These are phyloP conservation scores for Aspergillus nomiae DNA, from an alignment of 2,329 filamentous ascomycete species.

Conservation along the genomic window DNA sequence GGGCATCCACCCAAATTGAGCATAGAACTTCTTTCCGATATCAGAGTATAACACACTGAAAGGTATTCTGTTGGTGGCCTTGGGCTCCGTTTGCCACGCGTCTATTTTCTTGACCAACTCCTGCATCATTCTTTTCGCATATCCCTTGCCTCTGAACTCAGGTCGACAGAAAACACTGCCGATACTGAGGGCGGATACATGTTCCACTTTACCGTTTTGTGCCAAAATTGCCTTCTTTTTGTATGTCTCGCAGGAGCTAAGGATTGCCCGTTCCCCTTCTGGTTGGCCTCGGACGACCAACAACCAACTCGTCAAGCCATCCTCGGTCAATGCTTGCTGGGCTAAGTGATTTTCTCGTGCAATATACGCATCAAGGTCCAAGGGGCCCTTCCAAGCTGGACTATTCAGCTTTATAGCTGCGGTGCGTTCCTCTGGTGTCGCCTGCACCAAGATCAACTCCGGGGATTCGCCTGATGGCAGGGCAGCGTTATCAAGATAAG, in stretches of 20 bases:
- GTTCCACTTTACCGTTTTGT: conserved; percentile 58
- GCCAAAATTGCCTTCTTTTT: conserved; percentile 45
- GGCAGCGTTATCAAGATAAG: conserved; percentile 15
- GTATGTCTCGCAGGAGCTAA: conserved; percentile 62
- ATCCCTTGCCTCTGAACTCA: conserved; percentile 69
- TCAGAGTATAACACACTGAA: conserved; percentile 87
- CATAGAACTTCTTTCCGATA: conserved; percentile 82
- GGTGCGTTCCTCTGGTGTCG: conserved; percentile 56
- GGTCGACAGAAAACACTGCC: conserved; percentile 77
- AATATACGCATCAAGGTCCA: conserved; percentile 59
- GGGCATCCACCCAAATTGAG: conserved; percentile 72
- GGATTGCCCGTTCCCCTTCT: conserved; percentile 47
- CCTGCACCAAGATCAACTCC: conserved; percentile 55
- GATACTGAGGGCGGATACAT: conserved; percentile 67
- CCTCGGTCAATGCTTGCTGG: conserved; percentile 53
- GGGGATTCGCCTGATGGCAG: conserved; percentile 55
- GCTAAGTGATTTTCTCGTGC: conserved; percentile 58
- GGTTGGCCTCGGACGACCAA: conserved; percentile 52
- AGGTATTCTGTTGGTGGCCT: conserved; percentile 44
- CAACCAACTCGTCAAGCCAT: conserved; percentile 63
- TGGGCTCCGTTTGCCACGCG: conserved; percentile 53
- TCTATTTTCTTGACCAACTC: conserved; percentile 62
- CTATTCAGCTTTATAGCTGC: conserved; percentile 58
- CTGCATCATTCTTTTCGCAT: conserved; percentile 73
- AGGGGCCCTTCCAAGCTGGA: conserved; percentile 58